A percentile compares a stretch with the other conserved stretches of the same genome.
Conservation (phyloP, 169 alveolate species). For the Plasmodium adleri region DNA sequence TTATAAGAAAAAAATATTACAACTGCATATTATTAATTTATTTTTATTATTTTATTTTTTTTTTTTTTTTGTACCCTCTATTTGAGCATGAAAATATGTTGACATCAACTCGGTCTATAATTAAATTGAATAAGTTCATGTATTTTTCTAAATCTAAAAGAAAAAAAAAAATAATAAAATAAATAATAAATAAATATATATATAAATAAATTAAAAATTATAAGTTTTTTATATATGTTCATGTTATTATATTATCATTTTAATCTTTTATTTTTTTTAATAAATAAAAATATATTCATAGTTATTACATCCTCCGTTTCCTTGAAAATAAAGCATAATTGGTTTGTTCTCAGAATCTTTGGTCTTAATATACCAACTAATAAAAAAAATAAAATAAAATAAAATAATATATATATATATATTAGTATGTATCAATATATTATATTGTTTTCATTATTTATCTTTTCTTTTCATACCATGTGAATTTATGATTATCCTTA, state of each 20-base stretch:
- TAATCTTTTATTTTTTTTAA: not conserved
- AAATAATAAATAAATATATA: not conserved
- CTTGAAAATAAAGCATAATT: slow-evolving; percentile 31
- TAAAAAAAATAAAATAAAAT: not conserved
- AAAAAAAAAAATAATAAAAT: not conserved
- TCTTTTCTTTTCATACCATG: slow-evolving; percentile 2
- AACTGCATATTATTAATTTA: not conserved
- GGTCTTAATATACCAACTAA: slow-evolving; percentile 55
- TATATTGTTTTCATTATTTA: not conserved
- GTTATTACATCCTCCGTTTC: slow-evolving; percentile 59
- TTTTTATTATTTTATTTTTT: not conserved
- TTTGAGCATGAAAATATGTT: slow-evolving; percentile 56
- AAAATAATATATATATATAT: not conserved
- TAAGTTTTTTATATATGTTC: not conserved
- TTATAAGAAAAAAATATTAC: not conserved
- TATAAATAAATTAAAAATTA: not conserved
- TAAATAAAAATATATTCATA: not conserved
- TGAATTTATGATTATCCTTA: not conserved
- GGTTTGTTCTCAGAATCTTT: slow-evolving; percentile 29
- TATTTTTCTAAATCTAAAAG: slow-evolving; percentile 24
- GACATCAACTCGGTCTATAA: slow-evolving; percentile 19
- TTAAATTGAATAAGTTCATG: not conserved
- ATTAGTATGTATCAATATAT: no score
- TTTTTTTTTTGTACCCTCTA: slow-evolving; percentile 35
- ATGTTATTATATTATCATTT: not conserved